Evolutionary conservation across 495 filamentous ascomycete genomes (phyloP).

Genomic region (Penicillium parvum): DNA sequence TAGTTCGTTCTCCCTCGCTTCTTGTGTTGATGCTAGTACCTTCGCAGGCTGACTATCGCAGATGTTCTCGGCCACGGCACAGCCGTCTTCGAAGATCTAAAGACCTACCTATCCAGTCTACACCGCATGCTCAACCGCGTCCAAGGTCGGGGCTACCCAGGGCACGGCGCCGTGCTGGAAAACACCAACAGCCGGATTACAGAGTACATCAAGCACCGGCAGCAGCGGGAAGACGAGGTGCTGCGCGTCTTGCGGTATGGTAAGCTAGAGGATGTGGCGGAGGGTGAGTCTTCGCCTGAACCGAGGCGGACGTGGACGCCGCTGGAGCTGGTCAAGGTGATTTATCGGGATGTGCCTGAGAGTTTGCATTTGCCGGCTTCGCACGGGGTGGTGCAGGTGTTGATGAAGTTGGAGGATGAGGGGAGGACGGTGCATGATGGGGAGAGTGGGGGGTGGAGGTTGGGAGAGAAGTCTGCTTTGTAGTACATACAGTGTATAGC

Average conservation of each 20-base stretch:
- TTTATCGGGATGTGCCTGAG: constrained; percentile 76
- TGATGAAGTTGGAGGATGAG: constrained; percentile 66
- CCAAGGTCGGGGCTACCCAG: constrained; percentile 74
- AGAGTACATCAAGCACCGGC: constrained; percentile 81
- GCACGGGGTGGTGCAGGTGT: constrained; percentile 60
- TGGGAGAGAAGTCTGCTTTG: constrained; percentile 33
- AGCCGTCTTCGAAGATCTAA: constrained; percentile 82
- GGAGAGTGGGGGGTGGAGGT: constrained; percentile 51
- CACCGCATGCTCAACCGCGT: constrained; percentile 64
- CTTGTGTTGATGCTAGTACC: not conserved
- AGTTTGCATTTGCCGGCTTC: constrained; percentile 70
- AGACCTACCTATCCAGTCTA: constrained; percentile 67
- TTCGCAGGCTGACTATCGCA: constrained; percentile 6
- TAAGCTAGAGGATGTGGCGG: constrained; percentile 29
- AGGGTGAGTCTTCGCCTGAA: constrained; percentile 32
- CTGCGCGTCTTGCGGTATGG: constrained; percentile 56
- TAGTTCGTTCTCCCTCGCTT: constrained; percentile 39
- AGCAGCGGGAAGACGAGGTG: constrained; percentile 77
- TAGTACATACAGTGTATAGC: constrained; percentile 6
- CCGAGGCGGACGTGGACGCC: constrained; percentile 51
- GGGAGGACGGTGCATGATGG: constrained; percentile 51
- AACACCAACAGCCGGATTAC: constrained; percentile 59
- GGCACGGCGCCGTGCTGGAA: constrained; percentile 73
- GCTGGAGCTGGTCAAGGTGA: constrained; percentile 77
- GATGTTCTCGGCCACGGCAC: constrained; percentile 91